Evolutionary conservation across 495 filamentous ascomycete genomes (phyloP), one percentile per base, ranked within the genome.

Genomic region (Aspergillus sparsus): DNA sequence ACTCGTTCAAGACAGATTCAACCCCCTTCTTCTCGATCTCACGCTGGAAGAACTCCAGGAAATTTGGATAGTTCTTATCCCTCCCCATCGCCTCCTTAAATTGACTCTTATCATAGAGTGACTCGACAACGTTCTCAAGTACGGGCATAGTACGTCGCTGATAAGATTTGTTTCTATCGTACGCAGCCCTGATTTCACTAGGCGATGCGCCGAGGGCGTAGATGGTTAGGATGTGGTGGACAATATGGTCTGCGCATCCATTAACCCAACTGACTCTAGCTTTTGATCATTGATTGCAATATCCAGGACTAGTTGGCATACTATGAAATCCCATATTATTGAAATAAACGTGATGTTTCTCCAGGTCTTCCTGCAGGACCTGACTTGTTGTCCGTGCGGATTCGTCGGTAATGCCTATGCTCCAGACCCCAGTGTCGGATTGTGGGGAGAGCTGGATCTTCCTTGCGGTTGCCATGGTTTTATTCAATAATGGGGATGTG

Each of bases 321-420:
- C 87, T 87, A 64, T 90, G 89, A 64, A 87, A 93, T 1, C 85
- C 85, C 1, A 68, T 62, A 1, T 82, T 31, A 60, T 91, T 91
- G 76, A 90, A 94, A 73, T 87, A 96, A 32, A 91, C 85, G 68
- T 96, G 89, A 67, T 93, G 80, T 32, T 80, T 81, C 55, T 87
- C 83, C 66, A 92, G 80, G 64, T 95, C 89, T 47, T 89, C 75
- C 65, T 93, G 87, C 50, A 96, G 71, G 1, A 93, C 71, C 61
- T 88, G 78, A 16, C 85, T 87, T 2, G 79, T 80, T 39, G 72
- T 82, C 45, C 78, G 74, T 3, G 91, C 88, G 0, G 83, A 76
- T 37, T 86, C 85, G 9, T 80, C 72, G 16, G 74, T 83, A 36
- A 87, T 77, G 2, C 1, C 74, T 66, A 12, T 79, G 65, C 49